Percentiles rank a stretch among this genome's conserved stretches.
Conservation (phyloP, 805 yeast species). For the Saturnispora mendoncae region DNA sequence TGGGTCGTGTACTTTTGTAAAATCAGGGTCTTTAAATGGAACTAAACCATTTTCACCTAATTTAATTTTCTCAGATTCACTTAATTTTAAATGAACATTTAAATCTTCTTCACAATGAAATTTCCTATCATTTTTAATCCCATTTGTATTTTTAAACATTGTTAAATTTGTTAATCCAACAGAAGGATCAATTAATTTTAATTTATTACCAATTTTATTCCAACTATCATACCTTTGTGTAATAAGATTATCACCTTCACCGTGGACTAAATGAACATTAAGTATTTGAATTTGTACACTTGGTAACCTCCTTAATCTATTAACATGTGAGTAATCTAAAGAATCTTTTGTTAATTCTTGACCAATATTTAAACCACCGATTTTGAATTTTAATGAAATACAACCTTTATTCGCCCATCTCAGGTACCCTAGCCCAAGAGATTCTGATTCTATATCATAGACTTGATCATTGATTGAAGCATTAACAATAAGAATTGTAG, state of each 20-base stretch:
- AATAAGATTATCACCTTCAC: conserved; percentile 25
- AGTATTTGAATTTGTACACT: conserved; percentile 31
- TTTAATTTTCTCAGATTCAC: conserved; percentile 5
- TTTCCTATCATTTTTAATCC: conserved; percentile 4
- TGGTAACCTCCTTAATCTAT: conserved; percentile 13
- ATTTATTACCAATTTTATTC: conserved; percentile 12
- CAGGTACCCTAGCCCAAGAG: conserved; percentile 40
- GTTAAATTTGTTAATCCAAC: conserved; percentile 8
- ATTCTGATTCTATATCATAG: conserved; percentile 30
- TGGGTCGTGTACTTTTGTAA: conserved; percentile 6
- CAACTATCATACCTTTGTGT: conserved; percentile 14
- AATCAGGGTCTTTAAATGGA: neutral
- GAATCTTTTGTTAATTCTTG: neutral
- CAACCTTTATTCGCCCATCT: conserved; percentile 63
- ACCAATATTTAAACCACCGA: conserved; percentile 26
- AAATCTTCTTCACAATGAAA: conserved; percentile 4
- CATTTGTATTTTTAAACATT: conserved; percentile 3
- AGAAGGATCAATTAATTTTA: conserved; percentile 12
- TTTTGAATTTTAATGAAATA: conserved; percentile 34
- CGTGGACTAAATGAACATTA: conserved; percentile 49
- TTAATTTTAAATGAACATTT: conserved; percentile 2
- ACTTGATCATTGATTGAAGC: conserved; percentile 29
- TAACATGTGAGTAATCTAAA: neutral
- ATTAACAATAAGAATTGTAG: conserved; percentile 36
- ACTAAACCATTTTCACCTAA: neutral